These are phyloP conservation scores for Colletotrichum aenigma DNA, from an alignment of 2,329 filamentous ascomycete species.

Conservation along the genomic window DNA sequence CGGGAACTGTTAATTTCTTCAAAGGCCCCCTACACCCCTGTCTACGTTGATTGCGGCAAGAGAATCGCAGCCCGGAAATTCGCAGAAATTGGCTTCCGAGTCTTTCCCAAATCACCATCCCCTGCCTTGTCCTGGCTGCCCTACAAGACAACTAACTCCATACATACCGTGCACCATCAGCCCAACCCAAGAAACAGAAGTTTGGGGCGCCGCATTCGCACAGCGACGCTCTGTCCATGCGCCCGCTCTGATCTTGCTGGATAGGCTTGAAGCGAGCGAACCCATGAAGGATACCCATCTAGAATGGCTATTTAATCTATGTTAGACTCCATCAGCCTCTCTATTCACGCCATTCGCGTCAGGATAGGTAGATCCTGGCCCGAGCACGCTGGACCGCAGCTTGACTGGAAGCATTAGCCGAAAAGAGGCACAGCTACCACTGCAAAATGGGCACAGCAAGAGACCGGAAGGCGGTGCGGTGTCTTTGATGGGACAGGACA, in stretches of 20 bases:
- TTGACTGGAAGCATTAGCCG: neutral
- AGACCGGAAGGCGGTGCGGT: neutral
- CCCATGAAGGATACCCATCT: neutral
- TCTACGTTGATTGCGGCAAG: neutral
- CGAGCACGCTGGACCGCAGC: neutral
- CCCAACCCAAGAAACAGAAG: neutral
- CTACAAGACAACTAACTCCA: neutral
- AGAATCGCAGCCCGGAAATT: neutral
- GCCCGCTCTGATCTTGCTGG: neutral
- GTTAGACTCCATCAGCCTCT: neutral
- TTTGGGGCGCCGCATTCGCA: neutral
- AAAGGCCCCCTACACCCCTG: neutral
- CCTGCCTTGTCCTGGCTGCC: neutral
- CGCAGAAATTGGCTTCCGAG: neutral
- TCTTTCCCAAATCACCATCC: neutral
- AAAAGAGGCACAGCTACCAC: neutral
- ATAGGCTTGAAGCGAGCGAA: neutral
- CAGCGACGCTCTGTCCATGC: neutral
- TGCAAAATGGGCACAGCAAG: neutral
- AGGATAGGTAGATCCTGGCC: neutral
- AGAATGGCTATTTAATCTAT: neutral
- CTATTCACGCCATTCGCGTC: neutral
- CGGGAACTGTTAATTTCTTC: neutral
- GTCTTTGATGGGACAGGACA: neutral
- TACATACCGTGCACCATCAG: slow-evolving; percentile 3